Evolutionary conservation across 1,139 yeast genomes (phyloP).

Genomic region (Debaryomyces sp.): DNA sequence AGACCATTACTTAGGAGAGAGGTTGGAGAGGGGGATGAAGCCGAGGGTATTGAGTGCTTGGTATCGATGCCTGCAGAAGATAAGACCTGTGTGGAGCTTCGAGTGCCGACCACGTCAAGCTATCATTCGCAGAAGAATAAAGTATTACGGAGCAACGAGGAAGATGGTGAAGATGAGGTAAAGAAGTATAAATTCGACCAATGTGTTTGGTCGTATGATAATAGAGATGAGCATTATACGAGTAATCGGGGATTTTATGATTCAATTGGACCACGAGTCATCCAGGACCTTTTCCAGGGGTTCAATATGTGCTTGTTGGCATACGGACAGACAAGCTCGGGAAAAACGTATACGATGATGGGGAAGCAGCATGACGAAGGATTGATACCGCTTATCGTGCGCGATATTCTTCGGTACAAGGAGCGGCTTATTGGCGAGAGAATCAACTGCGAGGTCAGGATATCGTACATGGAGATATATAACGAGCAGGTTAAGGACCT

Average conservation of each 20-base stretch:
- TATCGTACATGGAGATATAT: slow-evolving; percentile 72
- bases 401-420: slow-evolving; percentile 51
- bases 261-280: slow-evolving; percentile 56
- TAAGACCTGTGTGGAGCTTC: slow-evolving; percentile 22
- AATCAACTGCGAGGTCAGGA: slow-evolving; percentile 54
- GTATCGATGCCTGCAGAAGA: slow-evolving; percentile 35
- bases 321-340: slow-evolving; percentile 77
- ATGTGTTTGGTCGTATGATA: slow-evolving; percentile 59
- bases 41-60: slow-evolving; percentile 17
- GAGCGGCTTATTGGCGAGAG: slow-evolving; percentile 42
- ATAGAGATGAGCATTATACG: slow-evolving; percentile 35
- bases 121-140: slow-evolving; percentile 13
- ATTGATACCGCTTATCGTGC: slow-evolving; percentile 59
- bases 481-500: slow-evolving; percentile 71
- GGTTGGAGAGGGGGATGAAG: slow-evolving; percentile 7
- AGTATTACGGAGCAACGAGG: not conserved
- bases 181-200: slow-evolving; percentile 56
- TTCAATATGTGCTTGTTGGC: slow-evolving; percentile 77
- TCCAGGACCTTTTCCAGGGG: slow-evolving; percentile 68
- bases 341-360: slow-evolving; percentile 78
- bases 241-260: slow-evolving; percentile 55
- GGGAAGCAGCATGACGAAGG: slow-evolving; percentile 57
- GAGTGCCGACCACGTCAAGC: slow-evolving; percentile 25
- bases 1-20: slow-evolving; percentile 48
- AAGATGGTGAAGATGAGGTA: slow-evolving; percentile 18